Evolutionary conservation across 352 stramenopile species (phyloP).

Genomic region (Hyaloperonospora brassicae): DNA sequence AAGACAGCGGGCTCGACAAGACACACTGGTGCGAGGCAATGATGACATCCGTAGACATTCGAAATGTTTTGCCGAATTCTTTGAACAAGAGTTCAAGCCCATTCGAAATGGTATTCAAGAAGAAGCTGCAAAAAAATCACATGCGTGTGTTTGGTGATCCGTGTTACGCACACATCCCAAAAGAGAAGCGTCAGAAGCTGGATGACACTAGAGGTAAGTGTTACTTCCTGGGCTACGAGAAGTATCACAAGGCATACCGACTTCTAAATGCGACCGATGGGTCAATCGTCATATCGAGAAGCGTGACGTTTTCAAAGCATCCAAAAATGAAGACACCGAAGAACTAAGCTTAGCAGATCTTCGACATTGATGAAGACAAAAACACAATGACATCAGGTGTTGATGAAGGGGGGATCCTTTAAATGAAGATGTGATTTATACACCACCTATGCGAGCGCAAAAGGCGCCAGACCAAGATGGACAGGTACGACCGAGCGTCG

Average conservation of each 20-base stretch:
- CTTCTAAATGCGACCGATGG: not conserved
- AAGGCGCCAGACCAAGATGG: not conserved
- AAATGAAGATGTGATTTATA: not conserved
- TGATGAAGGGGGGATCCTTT: no score
- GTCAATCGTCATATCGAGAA: not conserved
- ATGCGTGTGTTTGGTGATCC: not conserved
- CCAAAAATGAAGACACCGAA: not conserved
- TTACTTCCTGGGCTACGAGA: not conserved
- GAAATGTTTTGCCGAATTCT: not conserved
- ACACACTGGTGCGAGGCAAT: not conserved
- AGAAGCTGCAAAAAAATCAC: not conserved
- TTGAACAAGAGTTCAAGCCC: not conserved
- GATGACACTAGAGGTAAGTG: not conserved
- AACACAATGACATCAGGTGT: not conserved
- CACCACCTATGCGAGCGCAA: not conserved
- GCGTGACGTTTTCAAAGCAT: not conserved
- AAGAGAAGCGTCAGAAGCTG: not conserved
- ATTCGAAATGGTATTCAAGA: constrained; percentile 1
- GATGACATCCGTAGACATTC: not conserved
- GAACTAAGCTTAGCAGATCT: not conserved
- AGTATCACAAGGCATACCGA: not conserved
- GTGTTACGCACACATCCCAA: not conserved
- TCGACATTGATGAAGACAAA: not conserved
- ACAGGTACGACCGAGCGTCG: not conserved
- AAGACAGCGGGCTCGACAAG: not conserved